phyloP scores from a whole-genome alignment of 192 early-diverging fungal species.

The Podila clonocystis region DNA sequence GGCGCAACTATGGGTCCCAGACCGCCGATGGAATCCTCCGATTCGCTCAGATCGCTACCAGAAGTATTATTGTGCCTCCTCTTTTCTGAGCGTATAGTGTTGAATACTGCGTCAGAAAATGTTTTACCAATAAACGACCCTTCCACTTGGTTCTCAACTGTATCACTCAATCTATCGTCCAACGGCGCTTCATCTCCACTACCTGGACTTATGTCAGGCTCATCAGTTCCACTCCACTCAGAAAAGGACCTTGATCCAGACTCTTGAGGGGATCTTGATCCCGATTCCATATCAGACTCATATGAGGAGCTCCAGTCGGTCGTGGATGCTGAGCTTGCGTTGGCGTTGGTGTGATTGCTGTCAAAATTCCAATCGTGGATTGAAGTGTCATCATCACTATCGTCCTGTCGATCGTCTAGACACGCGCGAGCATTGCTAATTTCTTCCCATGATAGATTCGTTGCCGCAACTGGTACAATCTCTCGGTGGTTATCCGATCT shows the following conservation, averaged over 20 bases:
- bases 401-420: no score
- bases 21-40: constrained; percentile 6
- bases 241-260: neutral
- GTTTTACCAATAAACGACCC: no score
- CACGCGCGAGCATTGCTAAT: no score
- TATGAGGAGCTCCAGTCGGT: neutral
- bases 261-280: constrained; percentile 5
- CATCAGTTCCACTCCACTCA: neutral
- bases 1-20: constrained; percentile 1
- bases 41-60: neutral
- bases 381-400: no score
- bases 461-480: no score
- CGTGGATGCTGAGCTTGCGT: neutral
- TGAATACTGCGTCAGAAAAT: constrained; percentile 2
- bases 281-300: neutral
- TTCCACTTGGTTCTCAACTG: neutral
- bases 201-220: constrained; percentile 4
- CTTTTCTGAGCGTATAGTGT: constrained; percentile 8
- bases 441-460: no score
- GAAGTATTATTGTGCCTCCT: constrained; percentile 6
- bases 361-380: no score
- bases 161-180: no score
- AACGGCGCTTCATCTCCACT: constrained; percentile 1
- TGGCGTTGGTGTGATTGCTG: no score
- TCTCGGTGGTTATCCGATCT: no score